Evolutionary conservation across 306 rosid genomes (phyloP).

Genomic region (Erythrophleum fordii): DNA sequence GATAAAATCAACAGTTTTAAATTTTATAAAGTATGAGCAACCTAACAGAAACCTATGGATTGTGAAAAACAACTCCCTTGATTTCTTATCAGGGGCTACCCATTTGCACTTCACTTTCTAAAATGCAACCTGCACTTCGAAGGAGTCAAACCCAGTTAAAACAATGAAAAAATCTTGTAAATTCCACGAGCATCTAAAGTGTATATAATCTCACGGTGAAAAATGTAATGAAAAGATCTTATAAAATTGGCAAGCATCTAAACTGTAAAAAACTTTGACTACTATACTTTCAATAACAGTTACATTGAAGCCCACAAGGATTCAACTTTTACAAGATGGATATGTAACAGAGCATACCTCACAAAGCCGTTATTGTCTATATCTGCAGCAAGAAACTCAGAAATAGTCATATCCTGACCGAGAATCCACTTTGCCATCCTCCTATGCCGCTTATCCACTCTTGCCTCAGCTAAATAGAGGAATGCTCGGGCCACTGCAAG

Average conservation of each 20-base stretch:
- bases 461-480: conserved; percentile 94
- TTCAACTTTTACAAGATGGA: background rate
- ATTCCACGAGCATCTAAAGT: background rate
- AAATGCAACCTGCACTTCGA: background rate
- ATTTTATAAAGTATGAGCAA: background rate
- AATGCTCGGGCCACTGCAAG: conserved; percentile 94
- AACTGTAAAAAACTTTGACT: background rate
- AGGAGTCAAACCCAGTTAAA: background rate
- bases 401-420: conserved; percentile 92
- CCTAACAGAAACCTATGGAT: background rate
- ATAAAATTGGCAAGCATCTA: background rate
- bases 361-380: conserved; percentile 96
- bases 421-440: conserved; percentile 97
- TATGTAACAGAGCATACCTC: conserved; percentile 58
- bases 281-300: background rate
- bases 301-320: background rate
- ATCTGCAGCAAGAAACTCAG: conserved; percentile 98
- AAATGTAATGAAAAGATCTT: background rate
- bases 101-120: background rate
- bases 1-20: background rate
- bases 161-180: background rate
- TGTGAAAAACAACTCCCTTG: background rate
- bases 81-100: background rate
- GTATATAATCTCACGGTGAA: too few relatives aligned
- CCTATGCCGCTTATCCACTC: conserved; percentile 97